Base-by-base conservation (phyloP, 495 filamentous ascomycete genomes). In the Platismatia glauca region DNA sequence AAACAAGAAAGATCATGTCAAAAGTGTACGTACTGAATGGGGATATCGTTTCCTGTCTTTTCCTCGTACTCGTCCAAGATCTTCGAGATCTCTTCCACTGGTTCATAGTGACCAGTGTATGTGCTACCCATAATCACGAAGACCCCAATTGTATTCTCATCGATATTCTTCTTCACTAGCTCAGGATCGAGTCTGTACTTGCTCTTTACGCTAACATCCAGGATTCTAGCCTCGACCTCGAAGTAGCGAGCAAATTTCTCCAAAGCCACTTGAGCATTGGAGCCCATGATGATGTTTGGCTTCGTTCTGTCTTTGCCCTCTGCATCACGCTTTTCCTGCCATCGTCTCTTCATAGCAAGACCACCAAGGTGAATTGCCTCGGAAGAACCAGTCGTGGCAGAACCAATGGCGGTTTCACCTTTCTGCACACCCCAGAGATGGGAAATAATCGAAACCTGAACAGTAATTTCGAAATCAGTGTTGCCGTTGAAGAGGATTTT, bases 141-240 rank as follows among this genome's bases (percentile, higher is more conserved):
- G 6, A 91, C 73, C 7, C 88, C 88, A 66, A 90, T 90, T 0
- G 88, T 90, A 59, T 91, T 89, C 71, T 90, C 87, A 65, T 90
- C 87, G 39, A 90, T 76, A 56, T 83, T 89, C 64, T 89, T 66
- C 62, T 76, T 79, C 3, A 90, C 82, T 43, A 84, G 68, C 15
- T 84, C 76, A 2, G 85, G 79, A 65, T 90, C 86, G 4, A 90
- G 76, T 22, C 84, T 75, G 66, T 78, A 87, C 7, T 81, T 72
- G 61, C 83, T 87, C 69, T 84, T 78, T 60, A 80, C 78, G 15
- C 79, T 84, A 4, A 90, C 88, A 1, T 85, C 82, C 11, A 90
- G 73, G 37, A 91, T 84, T 27, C 88, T 74, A 7, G 86, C 80
- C 67, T 91, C 87, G 33, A 90, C 88, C 57, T 91, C 88, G 60